Conservation (phyloP, 768 basidiomycete species). For the Amanita pallidorosea region DNA sequence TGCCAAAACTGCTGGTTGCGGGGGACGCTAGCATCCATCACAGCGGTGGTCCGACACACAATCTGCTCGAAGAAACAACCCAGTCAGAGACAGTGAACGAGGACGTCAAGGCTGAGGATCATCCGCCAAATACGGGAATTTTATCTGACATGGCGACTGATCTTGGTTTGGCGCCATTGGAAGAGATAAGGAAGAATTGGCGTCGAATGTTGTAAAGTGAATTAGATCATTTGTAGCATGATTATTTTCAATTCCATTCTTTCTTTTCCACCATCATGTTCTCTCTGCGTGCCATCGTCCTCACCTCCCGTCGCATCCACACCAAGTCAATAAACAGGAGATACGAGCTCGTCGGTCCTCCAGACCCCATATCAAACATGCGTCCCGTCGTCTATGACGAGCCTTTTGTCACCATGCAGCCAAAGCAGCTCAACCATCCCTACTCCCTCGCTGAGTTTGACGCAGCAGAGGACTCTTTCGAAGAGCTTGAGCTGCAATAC, state of each 20-base stretch:
- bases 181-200: constrained; percentile 20
- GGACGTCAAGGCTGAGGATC: constrained; percentile 6
- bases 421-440: constrained; percentile 41
- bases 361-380: constrained; percentile 70
- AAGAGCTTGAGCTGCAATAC: constrained; percentile 54
- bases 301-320: neutral
- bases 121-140: constrained; percentile 18
- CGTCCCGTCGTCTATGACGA: constrained; percentile 73
- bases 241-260: neutral
- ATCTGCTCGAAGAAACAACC: constrained; percentile 16
- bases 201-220: constrained; percentile 15
- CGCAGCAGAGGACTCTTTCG: constrained; percentile 18
- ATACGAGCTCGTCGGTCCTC: constrained; percentile 48
- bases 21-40: constrained; percentile 26
- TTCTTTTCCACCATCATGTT: neutral
- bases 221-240: neutral
- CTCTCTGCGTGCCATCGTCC: neutral
- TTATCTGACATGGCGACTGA: constrained; percentile 36
- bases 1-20: constrained; percentile 35
- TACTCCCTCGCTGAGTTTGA: constrained; percentile 74
- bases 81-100: constrained; percentile 7
- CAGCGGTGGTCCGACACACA: constrained; percentile 28
- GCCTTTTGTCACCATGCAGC: constrained; percentile 24
- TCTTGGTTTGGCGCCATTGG: constrained; percentile 28
- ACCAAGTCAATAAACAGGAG: neutral